phyloP scores from a whole-genome alignment of 306 rosid genomes.

The Quercus alba region DNA sequence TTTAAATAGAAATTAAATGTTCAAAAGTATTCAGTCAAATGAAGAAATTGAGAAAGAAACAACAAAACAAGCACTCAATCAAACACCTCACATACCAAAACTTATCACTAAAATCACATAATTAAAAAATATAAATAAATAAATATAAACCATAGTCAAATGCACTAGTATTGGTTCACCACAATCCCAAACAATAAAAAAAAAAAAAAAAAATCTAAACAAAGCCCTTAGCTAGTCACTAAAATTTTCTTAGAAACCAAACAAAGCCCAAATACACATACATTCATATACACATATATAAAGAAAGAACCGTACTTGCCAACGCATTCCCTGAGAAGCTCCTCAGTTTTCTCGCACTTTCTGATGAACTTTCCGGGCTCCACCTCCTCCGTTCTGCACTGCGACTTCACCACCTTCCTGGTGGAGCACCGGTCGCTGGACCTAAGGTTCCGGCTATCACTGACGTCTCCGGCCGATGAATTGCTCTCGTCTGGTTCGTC shows the following conservation, averaged over 20 bases:
- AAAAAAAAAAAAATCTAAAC: neutral
- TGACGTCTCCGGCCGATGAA: constrained; percentile 4
- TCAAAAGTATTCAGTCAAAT: neutral
- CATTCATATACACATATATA: neutral
- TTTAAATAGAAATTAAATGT: too few species aligned
- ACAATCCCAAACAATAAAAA: neutral
- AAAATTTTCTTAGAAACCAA: neutral
- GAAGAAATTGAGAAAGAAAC: neutral
- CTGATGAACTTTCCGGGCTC: constrained; percentile 73
- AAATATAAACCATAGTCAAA: neutral
- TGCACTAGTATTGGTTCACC: neutral
- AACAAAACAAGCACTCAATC: neutral
- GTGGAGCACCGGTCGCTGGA: constrained; percentile 47
- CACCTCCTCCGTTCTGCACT: constrained; percentile 80
- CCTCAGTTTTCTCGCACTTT: constrained; percentile 84
- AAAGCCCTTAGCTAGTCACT: neutral
- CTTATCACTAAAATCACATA: neutral
- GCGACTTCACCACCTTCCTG: constrained; percentile 54
- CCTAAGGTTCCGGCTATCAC: neutral
- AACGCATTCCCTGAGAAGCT: constrained; percentile 65
- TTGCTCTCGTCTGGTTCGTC: constrained; percentile 22
- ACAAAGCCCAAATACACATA: neutral
- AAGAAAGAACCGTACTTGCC: constrained; percentile 42
- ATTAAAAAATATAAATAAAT: neutral
- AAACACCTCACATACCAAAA: neutral